Percentiles rank a stretch among this genome's conserved stretches.
These are phyloP conservation scores for Tylopilus sp. DNA, from an alignment of 768 basidiomycete species.

Conservation along the genomic window DNA sequence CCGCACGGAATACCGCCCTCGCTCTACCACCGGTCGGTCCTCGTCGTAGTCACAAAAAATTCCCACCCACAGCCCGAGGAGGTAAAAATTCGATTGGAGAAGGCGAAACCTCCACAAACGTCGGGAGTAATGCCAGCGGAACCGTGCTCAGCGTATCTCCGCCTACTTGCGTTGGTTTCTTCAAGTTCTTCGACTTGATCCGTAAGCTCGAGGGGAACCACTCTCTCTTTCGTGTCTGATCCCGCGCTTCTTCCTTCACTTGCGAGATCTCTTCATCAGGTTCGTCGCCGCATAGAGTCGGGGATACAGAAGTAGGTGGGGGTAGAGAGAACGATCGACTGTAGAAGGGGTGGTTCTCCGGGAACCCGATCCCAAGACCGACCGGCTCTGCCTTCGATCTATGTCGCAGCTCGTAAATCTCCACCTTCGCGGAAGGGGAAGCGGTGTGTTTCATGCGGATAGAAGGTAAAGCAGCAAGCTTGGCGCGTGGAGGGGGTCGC, in stretches of 20 bases:
- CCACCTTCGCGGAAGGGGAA: background rate
- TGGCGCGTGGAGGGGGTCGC: background rate
- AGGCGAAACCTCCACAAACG: conserved; percentile 15
- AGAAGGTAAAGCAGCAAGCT: background rate
- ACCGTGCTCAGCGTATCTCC: background rate
- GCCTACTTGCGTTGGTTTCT: background rate
- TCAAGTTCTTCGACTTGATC: background rate
- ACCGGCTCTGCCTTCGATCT: conserved; percentile 10
- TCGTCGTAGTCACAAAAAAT: background rate
- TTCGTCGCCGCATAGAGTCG: background rate
- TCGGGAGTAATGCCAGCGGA: conserved; percentile 11
- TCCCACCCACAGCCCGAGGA: background rate
- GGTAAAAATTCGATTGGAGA: conserved; percentile 15
- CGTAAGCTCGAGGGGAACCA: conserved; percentile 7
- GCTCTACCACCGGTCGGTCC: background rate
- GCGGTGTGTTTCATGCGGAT: background rate
- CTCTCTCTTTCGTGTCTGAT: background rate
- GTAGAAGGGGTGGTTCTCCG: conserved; percentile 20
- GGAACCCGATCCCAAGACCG: conserved; percentile 28
- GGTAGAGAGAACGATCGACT: conserved; percentile 22
- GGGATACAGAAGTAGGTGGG: background rate
- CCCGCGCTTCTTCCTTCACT: background rate
- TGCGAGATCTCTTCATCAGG: background rate
- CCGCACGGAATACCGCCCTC: background rate
- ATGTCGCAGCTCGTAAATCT: conserved; percentile 16